Base-by-base conservation (phyloP, 805 yeast species). In the Metschnikowia cerradonensis region DNA sequence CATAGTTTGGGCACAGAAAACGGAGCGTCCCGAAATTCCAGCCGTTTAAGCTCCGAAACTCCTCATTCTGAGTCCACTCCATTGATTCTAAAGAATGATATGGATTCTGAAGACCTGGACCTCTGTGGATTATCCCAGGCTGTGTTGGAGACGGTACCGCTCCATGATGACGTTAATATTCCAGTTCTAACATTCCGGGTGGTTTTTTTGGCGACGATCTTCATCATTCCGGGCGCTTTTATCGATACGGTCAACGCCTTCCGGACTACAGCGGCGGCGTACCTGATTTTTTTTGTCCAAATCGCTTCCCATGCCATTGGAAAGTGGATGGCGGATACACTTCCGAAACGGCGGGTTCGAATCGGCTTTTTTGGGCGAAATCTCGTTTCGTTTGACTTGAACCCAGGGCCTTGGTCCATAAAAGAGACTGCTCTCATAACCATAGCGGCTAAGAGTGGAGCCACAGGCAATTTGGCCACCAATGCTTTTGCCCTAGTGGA, bases 351-450 rank as follows among this genome's bases (percentile, higher is more conserved):
- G 47, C 51, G 45, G 13, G 50, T 70, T 6, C 47, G 46, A 4
- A 38, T 63, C 5, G 56, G 61, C 5, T 47, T 59, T 6, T 57
- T 60, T 45, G 33, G 47, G 14, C 40, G 34, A 13, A 19, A 13
- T 13, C 14, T 34, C 14, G 41, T 20, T 13, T 52, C 54, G 31
- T 70, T 77, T 54, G 66, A 66, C 48, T 32, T 55, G 34, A 79
- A 79, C 51, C 83, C 84, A 0, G 79, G 81, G 2, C 82, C 83
- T 0, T 79, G 82, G 82, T 65, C 80, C 4, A 72, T 79, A 40
- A 78, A 79, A 51, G 83, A 79, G 56, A 72, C 82, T 7, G 76
- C 79, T 33, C 50, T 83, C 67, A 71, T 80, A 35, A 75, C 81
- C 7, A 67, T 78, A 31, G 73, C 82, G 1, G 82, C 82, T 2